Percentiles rank a stretch among this genome's conserved stretches.
These are phyloP conservation scores for Diplodia mutila DNA, from an alignment of 2,329 filamentous ascomycete genomes.

Conservation along the genomic window DNA sequence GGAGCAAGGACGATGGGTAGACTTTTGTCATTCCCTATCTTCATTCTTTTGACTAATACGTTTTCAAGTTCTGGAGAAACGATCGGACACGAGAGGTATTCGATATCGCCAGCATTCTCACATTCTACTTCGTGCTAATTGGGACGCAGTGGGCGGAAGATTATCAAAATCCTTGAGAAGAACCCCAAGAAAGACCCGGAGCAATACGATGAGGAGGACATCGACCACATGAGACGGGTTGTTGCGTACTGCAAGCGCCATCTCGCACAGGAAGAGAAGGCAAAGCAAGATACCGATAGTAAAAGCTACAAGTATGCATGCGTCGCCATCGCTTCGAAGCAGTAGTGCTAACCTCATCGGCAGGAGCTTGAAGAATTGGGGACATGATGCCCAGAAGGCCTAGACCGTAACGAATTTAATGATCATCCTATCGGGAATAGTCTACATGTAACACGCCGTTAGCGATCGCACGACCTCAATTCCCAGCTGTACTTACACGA, in stretches of 20 bases:
- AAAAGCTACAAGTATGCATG: constrained; percentile 55
- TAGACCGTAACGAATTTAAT: constrained; percentile 17
- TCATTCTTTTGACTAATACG: not conserved
- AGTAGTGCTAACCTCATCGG: not conserved
- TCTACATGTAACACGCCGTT: not conserved
- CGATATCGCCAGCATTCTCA: not conserved
- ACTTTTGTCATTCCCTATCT: not conserved
- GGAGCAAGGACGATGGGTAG: constrained; percentile 55
- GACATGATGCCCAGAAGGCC: constrained; percentile 42
- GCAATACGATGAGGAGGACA: constrained; percentile 60
- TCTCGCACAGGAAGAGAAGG: constrained; percentile 65
- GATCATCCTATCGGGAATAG: not conserved
- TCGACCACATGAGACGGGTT: constrained; percentile 66
- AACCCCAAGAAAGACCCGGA: constrained; percentile 62
- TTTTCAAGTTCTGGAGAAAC: constrained; percentile 57
- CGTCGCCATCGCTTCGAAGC: no score
- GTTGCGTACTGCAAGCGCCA: constrained; percentile 69
- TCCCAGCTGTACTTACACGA: not conserved
- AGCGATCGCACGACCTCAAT: not conserved
- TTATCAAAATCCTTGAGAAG: constrained; percentile 64
- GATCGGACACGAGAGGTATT: constrained; percentile 62
- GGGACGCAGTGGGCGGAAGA: constrained; percentile 60
- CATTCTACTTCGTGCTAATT: not conserved
- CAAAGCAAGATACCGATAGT: constrained; percentile 60
- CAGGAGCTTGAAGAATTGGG: constrained; percentile 39